Percentiles rank a stretch among this genome's conserved stretches.
These are phyloP conservation scores for Lecanosticta acicola DNA, from an alignment of 2,329 filamentous ascomycete genomes.

Conservation along the genomic window DNA sequence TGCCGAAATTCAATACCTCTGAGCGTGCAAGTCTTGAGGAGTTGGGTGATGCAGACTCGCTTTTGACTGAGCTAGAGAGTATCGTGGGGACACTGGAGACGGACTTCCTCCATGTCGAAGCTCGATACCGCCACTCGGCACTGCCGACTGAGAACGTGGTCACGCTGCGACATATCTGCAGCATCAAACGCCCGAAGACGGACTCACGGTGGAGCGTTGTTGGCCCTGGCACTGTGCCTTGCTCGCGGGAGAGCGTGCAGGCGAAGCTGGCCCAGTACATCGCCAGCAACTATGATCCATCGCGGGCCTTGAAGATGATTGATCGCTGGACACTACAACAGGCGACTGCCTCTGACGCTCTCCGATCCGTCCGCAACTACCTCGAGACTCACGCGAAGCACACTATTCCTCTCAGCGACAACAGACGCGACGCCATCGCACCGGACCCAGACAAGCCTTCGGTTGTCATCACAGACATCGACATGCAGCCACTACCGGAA, in stretches of 20 bases:
- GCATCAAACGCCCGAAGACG: conserved; percentile 28
- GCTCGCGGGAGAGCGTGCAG: conserved; percentile 3
- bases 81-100: conserved; percentile 30
- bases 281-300: conserved; percentile 18
- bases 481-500: conserved; percentile 7
- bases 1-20: conserved; percentile 17
- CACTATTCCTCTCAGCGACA: too few species aligned
- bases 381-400: conserved; percentile 5
- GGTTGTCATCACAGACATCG: conserved; percentile 23
- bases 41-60: conserved; percentile 21
- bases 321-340: conserved; percentile 18
- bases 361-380: conserved; percentile 12
- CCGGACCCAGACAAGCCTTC: conserved; percentile 13
- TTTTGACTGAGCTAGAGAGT: conserved; percentile 31
- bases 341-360: conserved; percentile 4
- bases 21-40: conserved; percentile 1
- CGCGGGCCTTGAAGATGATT: conserved; percentile 22
- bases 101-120: conserved; percentile 30
- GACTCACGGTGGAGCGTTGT: conserved; percentile 32
- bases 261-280: conserved; percentile 23
- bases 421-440: too few species aligned
- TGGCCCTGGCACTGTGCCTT: not conserved
- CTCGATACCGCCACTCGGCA: conserved; percentile 32
- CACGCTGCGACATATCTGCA: conserved; percentile 26
- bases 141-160: conserved; percentile 30